Evolutionary conservation across 495 filamentous ascomycete genomes (phyloP).

Genomic region (Saxispiralis lemnorum): DNA sequence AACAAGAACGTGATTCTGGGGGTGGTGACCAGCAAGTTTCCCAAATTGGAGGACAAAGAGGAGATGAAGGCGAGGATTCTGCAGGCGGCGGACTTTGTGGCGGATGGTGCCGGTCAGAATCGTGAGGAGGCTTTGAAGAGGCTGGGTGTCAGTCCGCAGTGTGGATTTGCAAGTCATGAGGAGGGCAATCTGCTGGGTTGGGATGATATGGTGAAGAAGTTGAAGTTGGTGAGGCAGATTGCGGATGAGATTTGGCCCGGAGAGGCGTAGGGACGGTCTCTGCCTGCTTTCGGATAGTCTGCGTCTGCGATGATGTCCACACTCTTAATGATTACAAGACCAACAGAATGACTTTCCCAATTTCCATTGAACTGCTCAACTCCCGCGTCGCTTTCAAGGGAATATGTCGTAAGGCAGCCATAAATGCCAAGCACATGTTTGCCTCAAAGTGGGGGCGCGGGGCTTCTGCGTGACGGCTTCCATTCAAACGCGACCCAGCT

Average conservation of each 20-base stretch:
- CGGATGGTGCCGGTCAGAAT: slow-evolving; percentile 28
- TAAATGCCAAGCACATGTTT: no score
- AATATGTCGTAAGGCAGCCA: no score
- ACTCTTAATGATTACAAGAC: no score
- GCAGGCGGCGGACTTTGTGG: slow-evolving; percentile 42
- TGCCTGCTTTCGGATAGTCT: no score
- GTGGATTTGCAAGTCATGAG: slow-evolving; percentile 47
- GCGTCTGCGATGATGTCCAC: no score
- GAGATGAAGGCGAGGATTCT: slow-evolving; percentile 39
- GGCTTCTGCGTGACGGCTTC: no score
- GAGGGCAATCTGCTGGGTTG: slow-evolving; percentile 43
- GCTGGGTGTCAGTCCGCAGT: slow-evolving; percentile 48
- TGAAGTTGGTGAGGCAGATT: slow-evolving; percentile 31
- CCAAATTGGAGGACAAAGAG: slow-evolving; percentile 43
- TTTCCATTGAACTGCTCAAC: no score
- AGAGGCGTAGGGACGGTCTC: slow-evolving; percentile 13
- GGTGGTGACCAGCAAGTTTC: slow-evolving; percentile 48
- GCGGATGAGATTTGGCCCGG: slow-evolving; percentile 34
- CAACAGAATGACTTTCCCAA: no score
- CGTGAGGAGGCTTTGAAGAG: slow-evolving; percentile 36
- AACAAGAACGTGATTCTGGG: slow-evolving; percentile 50
- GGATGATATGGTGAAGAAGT: slow-evolving; percentile 41
- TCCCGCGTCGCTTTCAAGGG: no score
- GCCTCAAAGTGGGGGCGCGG: no score
- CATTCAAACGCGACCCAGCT: no score